Evolutionary conservation across 2,329 filamentous ascomycete genomes (phyloP).

Genomic region (Microascus cirrosus): DNA sequence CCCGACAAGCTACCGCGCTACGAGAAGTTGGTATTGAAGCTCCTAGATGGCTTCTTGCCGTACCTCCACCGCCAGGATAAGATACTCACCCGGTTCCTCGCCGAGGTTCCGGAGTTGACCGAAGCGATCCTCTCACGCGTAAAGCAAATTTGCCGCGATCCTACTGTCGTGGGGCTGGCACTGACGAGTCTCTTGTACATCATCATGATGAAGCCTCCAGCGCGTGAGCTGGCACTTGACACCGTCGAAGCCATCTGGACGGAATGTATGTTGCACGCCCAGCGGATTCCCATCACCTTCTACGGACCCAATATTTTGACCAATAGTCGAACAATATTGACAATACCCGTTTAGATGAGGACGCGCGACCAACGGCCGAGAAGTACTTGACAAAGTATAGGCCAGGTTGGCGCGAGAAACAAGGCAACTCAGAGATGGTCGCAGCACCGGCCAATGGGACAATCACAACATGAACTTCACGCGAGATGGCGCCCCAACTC

Average conservation of each 20-base stretch:
- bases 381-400: constrained; percentile 54
- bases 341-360: constrained; percentile 35
- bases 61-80: constrained; percentile 91
- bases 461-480: not conserved
- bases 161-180: constrained; percentile 51
- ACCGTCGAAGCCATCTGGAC: constrained; percentile 56
- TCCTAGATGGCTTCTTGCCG: constrained; percentile 82
- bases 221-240: constrained; percentile 51
- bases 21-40: constrained; percentile 63
- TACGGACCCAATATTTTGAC: too few species aligned
- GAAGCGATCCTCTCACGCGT: constrained; percentile 62
- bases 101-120: constrained; percentile 78
- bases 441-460: not conserved
- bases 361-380: constrained; percentile 48
- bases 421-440: constrained; percentile 5
- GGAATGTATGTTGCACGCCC: constrained; percentile 39
- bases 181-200: constrained; percentile 55
- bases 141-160: constrained; percentile 54
- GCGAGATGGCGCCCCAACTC: not conserved
- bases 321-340: not conserved
- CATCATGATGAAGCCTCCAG: constrained; percentile 57
- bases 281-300: not conserved
- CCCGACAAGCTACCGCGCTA: constrained; percentile 47
- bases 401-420: constrained; percentile 34
- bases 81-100: constrained; percentile 79